phyloP scores from a whole-genome alignment of 495 filamentous ascomycete species.

The Neurospora sp. region DNA sequence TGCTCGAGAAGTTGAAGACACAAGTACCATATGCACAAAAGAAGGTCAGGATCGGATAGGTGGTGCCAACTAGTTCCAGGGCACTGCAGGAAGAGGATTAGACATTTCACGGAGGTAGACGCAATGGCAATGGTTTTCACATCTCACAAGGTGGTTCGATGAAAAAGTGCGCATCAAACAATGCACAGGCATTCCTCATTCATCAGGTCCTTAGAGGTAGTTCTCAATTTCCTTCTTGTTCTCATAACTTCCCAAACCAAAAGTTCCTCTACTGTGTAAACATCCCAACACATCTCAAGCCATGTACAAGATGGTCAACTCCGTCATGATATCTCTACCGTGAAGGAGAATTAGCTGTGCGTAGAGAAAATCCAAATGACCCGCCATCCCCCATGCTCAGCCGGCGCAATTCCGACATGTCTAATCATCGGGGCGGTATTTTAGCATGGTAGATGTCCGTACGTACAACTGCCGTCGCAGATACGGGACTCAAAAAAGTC shows the following conservation, averaged over 20 bases:
- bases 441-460: background rate
- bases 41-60: background rate
- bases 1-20: background rate
- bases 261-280: background rate
- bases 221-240: too few relatives aligned
- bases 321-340: background rate
- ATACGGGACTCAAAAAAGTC: background rate
- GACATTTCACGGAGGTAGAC: background rate
- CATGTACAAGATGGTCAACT: background rate
- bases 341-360: background rate
- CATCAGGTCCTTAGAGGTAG: too few relatives aligned
- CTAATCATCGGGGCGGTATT: accelerated
- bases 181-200: too few relatives aligned
- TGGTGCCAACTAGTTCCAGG: too few relatives aligned
- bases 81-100: background rate
- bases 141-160: too few relatives aligned
- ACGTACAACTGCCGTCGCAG: background rate
- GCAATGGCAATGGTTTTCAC: background rate
- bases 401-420: accelerated
- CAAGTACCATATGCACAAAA: accelerated
- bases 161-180: too few relatives aligned
- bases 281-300: background rate
- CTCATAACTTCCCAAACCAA: background rate
- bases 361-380: background rate
- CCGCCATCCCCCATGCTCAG: accelerated